phyloP scores from a whole-genome alignment of 2,329 filamentous ascomycete genomes.

The Arthrobotrys sphaeroides region DNA sequence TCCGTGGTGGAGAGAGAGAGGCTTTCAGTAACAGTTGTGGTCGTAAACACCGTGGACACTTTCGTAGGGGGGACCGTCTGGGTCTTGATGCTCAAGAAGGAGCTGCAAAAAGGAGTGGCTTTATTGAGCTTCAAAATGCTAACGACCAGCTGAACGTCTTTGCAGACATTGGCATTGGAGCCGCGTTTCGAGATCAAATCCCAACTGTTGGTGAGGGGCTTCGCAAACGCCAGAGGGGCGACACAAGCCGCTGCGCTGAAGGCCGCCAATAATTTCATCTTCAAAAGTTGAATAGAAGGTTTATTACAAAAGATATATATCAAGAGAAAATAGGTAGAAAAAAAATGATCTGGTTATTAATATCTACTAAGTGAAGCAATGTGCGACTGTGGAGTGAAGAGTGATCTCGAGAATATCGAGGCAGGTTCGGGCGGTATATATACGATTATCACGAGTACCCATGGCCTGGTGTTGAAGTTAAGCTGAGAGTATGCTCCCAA shows the following conservation, averaged over 20 bases:
- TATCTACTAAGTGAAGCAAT: background rate
- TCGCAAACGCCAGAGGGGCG: conserved; percentile 15
- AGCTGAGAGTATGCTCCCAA: background rate
- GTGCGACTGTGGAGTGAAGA: background rate
- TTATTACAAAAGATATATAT: background rate
- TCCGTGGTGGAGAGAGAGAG: background rate
- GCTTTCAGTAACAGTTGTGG: conserved; percentile 7
- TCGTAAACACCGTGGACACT: background rate
- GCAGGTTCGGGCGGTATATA: background rate
- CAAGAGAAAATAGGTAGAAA: background rate
- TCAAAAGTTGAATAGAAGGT: background rate
- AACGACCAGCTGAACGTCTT: conserved; percentile 20
- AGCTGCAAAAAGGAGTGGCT: conserved; percentile 25
- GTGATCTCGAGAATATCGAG: background rate
- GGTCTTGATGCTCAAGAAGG: conserved; percentile 29
- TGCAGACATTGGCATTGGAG: conserved; percentile 2
- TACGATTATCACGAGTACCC: background rate
- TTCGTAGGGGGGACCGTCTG: conserved; percentile 5
- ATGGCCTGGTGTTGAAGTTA: background rate
- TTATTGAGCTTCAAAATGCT: conserved; percentile 27
- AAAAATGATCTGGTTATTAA: background rate
- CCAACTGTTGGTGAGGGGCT: background rate
- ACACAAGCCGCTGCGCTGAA: conserved; percentile 10
- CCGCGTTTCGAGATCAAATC: background rate
- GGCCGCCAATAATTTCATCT: conserved; percentile 18